Evolutionary conservation across 2,329 filamentous ascomycete genomes (phyloP), one percentile per base, ranked within the genome.

Genomic region (Hawksworthiomyces lignivorus): DNA sequence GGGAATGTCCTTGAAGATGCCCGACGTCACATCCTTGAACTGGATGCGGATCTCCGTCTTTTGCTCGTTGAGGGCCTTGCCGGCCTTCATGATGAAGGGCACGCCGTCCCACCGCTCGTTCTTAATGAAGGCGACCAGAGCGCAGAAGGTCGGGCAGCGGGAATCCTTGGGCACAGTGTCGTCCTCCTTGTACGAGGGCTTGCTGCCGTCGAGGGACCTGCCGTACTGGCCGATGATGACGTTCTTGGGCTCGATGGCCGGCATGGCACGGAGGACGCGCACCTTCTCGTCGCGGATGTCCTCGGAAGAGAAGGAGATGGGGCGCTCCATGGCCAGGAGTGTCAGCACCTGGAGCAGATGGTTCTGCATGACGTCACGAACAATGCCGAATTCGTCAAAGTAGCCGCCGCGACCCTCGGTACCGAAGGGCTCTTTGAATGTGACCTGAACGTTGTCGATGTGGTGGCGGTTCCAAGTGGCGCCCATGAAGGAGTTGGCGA

Each of bases 281-380:
- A 97, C 88, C 71, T 98, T 98, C 68, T 98, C 92, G 62, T 98
- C 94, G 60, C 92, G 88, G 53, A 98, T 94, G 58, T 98, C 92
- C 68, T 98, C 92, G 27, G 92, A 80, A 30, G 92, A 95, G 75
- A 98, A 98, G 10, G 90, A 97, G 60, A 98, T 92, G 44, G 92
- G 92, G 49, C 92, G 80, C 71, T 98, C 92, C 92, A 98, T 98
- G 48, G 92, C 87, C 51, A 98, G 78, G 43, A 98, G 78, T 14
- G 92, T 98, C 53, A 98, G 73, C 17, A 98, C 89, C 67, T 98
- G 92, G 43, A 98, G 80, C 57, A 98, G 70, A 68, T 98, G 92
- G 75, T 98, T 98, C 70, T 98, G 92, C 92, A 98, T 97, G 54
- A 98, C 92, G 72, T 98, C 94, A 61, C 94, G 88, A 58, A 98